Evolutionary conservation across 495 filamentous ascomycete genomes (phyloP).

Genomic region (Trichoderma asperelloides): DNA sequence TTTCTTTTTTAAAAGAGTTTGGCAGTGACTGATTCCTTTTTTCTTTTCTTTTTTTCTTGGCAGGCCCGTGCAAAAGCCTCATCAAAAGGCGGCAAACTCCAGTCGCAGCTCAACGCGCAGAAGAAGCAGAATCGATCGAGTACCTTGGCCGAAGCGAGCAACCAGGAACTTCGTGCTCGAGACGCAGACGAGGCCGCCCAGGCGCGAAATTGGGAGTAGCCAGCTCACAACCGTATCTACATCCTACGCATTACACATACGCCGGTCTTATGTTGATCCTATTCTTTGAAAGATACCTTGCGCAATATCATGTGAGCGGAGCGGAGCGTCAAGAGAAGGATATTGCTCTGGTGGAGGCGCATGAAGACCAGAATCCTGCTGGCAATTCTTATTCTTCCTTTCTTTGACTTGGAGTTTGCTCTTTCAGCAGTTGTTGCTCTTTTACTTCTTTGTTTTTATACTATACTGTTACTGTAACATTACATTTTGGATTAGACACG

Average conservation of each 20-base stretch:
- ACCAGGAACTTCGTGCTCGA: constrained; percentile 44
- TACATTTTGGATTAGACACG: background rate
- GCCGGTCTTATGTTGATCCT: background rate
- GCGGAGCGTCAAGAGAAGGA: too few relatives aligned
- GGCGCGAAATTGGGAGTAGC: constrained; percentile 42
- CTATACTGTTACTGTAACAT: background rate
- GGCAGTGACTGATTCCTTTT: background rate
- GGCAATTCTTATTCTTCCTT: background rate
- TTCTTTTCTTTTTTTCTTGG: background rate
- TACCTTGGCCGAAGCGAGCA: constrained; percentile 48
- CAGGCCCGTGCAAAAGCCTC: constrained; percentile 38
- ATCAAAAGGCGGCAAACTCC: constrained; percentile 45
- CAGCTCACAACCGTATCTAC: background rate
- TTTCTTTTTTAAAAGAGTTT: too few relatives aligned
- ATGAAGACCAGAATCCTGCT: too few relatives aligned
- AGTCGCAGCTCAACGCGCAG: constrained; percentile 53
- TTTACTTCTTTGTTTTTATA: background rate
- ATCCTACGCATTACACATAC: background rate
- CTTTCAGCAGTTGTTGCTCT: background rate
- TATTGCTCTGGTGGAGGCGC: too few relatives aligned
- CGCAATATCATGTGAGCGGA: too few relatives aligned
- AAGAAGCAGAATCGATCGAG: constrained; percentile 54
- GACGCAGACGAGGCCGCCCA: constrained; percentile 47
- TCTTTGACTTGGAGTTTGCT: background rate
- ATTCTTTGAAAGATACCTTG: too few relatives aligned